phyloP scores from a whole-genome alignment of 192 early-diverging fungal species.

The Umbelopsis sp. region DNA sequence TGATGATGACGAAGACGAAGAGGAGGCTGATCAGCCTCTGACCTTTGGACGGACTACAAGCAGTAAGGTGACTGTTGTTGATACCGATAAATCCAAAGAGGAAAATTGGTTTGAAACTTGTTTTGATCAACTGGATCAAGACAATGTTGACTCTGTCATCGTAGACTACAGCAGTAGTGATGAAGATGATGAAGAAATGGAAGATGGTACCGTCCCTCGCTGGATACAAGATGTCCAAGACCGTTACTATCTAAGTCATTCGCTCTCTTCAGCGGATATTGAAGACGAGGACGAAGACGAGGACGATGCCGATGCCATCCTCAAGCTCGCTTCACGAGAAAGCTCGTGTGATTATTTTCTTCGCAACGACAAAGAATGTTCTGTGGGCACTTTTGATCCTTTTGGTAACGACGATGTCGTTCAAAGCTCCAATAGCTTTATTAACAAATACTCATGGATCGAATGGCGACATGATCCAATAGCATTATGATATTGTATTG shows the following conservation, averaged over 20 bases:
- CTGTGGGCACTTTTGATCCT: conserved; percentile 10
- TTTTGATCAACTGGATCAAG: conserved; percentile 18
- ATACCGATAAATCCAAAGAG: neutral
- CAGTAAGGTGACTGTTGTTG: neutral
- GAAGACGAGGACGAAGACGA: conserved; percentile 11
- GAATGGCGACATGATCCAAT: conserved; percentile 9
- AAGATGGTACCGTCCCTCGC: neutral
- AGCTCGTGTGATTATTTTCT: conserved; percentile 16
- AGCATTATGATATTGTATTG: neutral
- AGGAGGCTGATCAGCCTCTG: conserved; percentile 7
- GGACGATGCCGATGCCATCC: neutral
- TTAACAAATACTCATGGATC: conserved; percentile 16
- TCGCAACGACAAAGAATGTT: neutral
- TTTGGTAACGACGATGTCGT: conserved; percentile 2
- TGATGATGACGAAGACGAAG: neutral
- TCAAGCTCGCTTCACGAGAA: conserved; percentile 1
- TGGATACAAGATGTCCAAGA: conserved; percentile 5
- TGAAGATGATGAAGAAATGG: conserved; percentile 17
- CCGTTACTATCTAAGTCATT: neutral
- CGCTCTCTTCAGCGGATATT: neutral
- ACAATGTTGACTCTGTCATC: conserved; percentile 9
- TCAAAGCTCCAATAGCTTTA: neutral
- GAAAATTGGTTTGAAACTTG: conserved; percentile 13
- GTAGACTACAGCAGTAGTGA: conserved; percentile 15
- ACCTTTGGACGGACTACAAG: neutral